phyloP scores from a whole-genome alignment of 306 rosid species.

The Casuarina equisetifolia region DNA sequence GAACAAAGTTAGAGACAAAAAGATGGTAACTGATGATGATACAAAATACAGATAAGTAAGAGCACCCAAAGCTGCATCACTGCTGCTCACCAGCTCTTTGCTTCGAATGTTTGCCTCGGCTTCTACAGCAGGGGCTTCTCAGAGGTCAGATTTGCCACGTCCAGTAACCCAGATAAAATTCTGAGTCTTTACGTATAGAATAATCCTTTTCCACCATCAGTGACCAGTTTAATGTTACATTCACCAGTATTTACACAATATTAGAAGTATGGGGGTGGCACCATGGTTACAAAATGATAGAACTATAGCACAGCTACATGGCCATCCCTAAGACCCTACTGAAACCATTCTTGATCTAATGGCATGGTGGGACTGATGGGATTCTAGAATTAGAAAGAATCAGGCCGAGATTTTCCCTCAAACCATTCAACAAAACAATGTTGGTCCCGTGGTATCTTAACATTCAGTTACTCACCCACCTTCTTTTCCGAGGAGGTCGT shows the following conservation, averaged over 20 bases:
- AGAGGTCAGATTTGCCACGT: conserved; percentile 4
- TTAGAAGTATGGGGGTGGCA: conserved; percentile 36
- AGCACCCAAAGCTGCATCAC: conserved; percentile 21
- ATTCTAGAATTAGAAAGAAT: conserved; percentile 27
- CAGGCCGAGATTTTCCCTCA: conserved; percentile 30
- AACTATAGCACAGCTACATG: conserved; percentile 38
- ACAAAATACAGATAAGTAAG: conserved; percentile 27
- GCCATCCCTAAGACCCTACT: conserved; percentile 44
- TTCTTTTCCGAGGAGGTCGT: conserved; percentile 92
- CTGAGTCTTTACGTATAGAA: conserved; percentile 32
- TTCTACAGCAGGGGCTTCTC: conserved; percentile 23
- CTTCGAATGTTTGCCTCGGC: conserved; percentile 23
- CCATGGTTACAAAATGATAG: conserved; percentile 54
- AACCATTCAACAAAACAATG: conserved; percentile 24
- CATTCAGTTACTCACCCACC: conserved; percentile 79
- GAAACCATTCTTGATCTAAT: conserved; percentile 25
- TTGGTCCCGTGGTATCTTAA: conserved; percentile 14
- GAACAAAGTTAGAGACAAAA: background rate
- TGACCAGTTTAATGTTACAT: conserved; percentile 66
- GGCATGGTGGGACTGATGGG: conserved; percentile 29
- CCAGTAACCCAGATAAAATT: conserved; percentile 32
- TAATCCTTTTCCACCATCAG: conserved; percentile 48
- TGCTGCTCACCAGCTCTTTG: conserved; percentile 27
- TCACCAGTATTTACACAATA: conserved; percentile 64
- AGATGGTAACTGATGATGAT: conserved; percentile 20